These are phyloP conservation scores for Camellia granthamiana DNA, from an alignment of 148 eudicot species.

Conservation along the genomic window DNA sequence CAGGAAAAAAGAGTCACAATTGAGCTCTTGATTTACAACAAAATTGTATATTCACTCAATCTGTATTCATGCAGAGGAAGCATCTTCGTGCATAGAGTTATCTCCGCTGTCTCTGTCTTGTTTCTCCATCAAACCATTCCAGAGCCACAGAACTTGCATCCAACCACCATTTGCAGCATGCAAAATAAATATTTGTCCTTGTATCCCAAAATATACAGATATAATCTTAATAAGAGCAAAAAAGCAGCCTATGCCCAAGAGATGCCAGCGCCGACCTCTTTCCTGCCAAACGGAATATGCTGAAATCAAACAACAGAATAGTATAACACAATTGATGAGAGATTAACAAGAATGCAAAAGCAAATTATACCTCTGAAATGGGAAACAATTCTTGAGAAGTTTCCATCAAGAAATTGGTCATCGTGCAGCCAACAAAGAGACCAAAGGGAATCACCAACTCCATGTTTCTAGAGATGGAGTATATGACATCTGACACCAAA, in stretches of 20 bases:
- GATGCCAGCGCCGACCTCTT: conserved; percentile 15
- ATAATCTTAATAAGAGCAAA: conserved; percentile 41
- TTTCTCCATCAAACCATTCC: conserved; percentile 20
- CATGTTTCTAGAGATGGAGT: conserved; percentile 41
- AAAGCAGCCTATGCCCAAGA: conserved; percentile 34
- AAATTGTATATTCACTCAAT: not conserved
- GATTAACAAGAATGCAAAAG: not conserved
- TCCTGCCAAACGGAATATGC: conserved; percentile 33
- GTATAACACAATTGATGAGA: not conserved
- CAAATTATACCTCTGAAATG: conserved; percentile 28
- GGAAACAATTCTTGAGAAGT: conserved; percentile 35
- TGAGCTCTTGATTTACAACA: not conserved
- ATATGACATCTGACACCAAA: conserved; percentile 30
- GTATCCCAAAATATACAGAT: conserved; percentile 17
- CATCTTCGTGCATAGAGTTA: not conserved
- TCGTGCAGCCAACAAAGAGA: conserved; percentile 41
- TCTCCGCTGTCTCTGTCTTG: not conserved
- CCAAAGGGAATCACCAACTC: conserved; percentile 55
- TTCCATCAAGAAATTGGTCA: conserved; percentile 35
- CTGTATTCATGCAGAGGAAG: not conserved
- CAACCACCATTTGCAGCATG: conserved; percentile 54
- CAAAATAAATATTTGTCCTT: conserved; percentile 26
- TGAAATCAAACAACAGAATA: not conserved
- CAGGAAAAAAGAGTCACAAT: too few relatives aligned
- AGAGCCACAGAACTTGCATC: conserved; percentile 54